phyloP scores from a whole-genome alignment of 106 monocot species.

The Dioscorea zingiberensis region DNA sequence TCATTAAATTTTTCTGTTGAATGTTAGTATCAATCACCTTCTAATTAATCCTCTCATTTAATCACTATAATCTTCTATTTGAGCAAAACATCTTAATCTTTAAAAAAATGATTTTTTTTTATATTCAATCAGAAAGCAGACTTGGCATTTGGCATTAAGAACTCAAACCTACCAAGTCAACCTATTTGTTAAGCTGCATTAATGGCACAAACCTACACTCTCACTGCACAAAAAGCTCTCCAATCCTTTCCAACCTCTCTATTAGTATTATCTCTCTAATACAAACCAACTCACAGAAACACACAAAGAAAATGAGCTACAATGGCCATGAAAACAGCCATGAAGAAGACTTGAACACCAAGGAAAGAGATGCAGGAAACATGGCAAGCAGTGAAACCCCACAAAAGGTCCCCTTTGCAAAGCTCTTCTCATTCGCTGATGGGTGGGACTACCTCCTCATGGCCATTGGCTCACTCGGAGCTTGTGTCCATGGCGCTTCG shows the following conservation, averaged over 20 bases:
- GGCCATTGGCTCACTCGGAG: slow-evolving; percentile 69
- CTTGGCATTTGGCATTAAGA: too few relatives aligned
- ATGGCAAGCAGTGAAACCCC: slow-evolving; percentile 6
- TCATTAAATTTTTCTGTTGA: too few relatives aligned
- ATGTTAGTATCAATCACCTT: too few relatives aligned
- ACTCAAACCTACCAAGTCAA: background rate
- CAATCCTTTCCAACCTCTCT: background rate
- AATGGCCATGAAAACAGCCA: background rate
- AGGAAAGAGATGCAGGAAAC: slow-evolving; percentile 1
- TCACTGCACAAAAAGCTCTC: too few relatives aligned
- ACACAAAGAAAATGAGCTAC: slow-evolving; percentile 14
- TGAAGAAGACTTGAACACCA: background rate
- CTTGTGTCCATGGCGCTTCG: slow-evolving; percentile 89
- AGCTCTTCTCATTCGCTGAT: slow-evolving; percentile 96
- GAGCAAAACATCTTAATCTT: too few relatives aligned
- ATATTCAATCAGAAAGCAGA: too few relatives aligned
- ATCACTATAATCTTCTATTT: too few relatives aligned
- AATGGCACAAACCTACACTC: slow-evolving; percentile 3
- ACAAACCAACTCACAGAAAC: background rate
- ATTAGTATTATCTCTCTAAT: background rate
- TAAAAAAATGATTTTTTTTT: too few relatives aligned
- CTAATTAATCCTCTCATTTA: too few relatives aligned
- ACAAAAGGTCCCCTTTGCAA: slow-evolving; percentile 71
- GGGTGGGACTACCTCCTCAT: slow-evolving; percentile 73
- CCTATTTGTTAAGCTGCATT: background rate